Conservation (phyloP, 1,284 basidiomycete genomes). For the Farysia itapuensis region DNA sequence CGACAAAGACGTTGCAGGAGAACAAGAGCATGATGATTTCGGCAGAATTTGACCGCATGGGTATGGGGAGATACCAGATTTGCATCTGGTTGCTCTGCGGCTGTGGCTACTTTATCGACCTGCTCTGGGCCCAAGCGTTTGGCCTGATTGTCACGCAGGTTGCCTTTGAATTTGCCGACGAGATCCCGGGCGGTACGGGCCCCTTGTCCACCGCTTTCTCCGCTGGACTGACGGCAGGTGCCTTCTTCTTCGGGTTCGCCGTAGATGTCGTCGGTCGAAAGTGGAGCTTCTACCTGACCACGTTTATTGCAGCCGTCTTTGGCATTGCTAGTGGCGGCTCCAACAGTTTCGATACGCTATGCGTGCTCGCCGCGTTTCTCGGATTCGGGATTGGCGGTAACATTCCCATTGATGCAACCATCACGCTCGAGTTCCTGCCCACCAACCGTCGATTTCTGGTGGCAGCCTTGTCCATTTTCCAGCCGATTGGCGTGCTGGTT, state of each 20-base stretch:
- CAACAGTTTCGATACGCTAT: constrained; percentile 37
- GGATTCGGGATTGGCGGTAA: constrained; percentile 53
- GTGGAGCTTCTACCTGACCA: constrained; percentile 53
- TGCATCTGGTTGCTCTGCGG: constrained; percentile 52
- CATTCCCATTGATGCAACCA: constrained; percentile 52
- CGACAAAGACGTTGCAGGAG: constrained; percentile 38
- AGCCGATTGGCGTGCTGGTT: constrained; percentile 53
- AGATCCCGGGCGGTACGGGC: constrained; percentile 28
- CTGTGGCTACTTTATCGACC: constrained; percentile 53
- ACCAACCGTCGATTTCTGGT: constrained; percentile 41
- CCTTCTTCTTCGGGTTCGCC: constrained; percentile 51
- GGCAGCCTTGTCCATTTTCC: constrained; percentile 47
- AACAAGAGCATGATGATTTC: constrained; percentile 48
- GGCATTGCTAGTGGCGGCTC: constrained; percentile 45
- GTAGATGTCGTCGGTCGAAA: constrained; percentile 51
- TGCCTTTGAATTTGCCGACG: constrained; percentile 29
- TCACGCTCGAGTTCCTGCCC: constrained; percentile 50
- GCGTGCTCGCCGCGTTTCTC: constrained; percentile 39
- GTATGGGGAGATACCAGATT: constrained; percentile 47
- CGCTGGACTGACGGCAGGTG: constrained; percentile 50
- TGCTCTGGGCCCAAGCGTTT: constrained; percentile 52
- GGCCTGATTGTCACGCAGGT: constrained; percentile 46
- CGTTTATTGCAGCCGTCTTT: constrained; percentile 45
- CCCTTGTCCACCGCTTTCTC: constrained; percentile 42
- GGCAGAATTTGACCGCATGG: constrained; percentile 47